Evolutionary conservation across 106 monocot species (phyloP).

Genomic region (Acanthochlamys bracteata): DNA sequence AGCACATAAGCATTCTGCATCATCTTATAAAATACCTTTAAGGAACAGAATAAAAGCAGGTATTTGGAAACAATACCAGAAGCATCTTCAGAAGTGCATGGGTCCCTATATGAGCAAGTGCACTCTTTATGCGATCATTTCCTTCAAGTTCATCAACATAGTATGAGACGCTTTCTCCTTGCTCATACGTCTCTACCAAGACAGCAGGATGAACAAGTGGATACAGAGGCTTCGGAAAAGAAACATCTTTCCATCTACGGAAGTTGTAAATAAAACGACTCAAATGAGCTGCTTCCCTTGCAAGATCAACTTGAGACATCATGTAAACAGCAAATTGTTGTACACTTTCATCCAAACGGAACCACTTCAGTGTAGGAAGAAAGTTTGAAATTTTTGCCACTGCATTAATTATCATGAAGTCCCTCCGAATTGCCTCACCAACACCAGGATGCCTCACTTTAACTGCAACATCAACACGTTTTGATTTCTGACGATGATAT

Average conservation of each 20-base stretch:
- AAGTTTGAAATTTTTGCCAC: conserved; percentile 55
- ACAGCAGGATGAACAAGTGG: conserved; percentile 82
- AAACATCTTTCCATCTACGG: conserved; percentile 71
- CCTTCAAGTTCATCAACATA: conserved; percentile 74
- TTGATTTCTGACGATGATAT: conserved; percentile 22
- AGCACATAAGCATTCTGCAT: too few species aligned
- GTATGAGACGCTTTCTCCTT: conserved; percentile 61
- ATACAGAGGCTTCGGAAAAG: conserved; percentile 68
- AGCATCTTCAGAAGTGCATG: conserved; percentile 80
- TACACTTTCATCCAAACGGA: conserved; percentile 71
- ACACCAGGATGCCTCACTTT: conserved; percentile 82
- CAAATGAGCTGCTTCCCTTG: conserved; percentile 78
- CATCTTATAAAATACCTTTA: neutral
- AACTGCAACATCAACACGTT: conserved; percentile 44
- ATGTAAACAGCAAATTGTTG: conserved; percentile 81
- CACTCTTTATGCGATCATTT: conserved; percentile 55
- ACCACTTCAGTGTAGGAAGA: conserved; percentile 54
- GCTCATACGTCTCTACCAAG: conserved; percentile 69
- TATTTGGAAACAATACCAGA: conserved; percentile 38
- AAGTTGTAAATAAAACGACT: conserved; percentile 84
- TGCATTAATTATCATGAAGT: conserved; percentile 58
- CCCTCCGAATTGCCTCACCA: conserved; percentile 58
- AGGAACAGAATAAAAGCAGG: neutral
- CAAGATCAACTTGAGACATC: conserved; percentile 81
- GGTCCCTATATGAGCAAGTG: conserved; percentile 75